Conservation (phyloP, 352 stramenopile genomes). For the Globisporangium paddicum region DNA sequence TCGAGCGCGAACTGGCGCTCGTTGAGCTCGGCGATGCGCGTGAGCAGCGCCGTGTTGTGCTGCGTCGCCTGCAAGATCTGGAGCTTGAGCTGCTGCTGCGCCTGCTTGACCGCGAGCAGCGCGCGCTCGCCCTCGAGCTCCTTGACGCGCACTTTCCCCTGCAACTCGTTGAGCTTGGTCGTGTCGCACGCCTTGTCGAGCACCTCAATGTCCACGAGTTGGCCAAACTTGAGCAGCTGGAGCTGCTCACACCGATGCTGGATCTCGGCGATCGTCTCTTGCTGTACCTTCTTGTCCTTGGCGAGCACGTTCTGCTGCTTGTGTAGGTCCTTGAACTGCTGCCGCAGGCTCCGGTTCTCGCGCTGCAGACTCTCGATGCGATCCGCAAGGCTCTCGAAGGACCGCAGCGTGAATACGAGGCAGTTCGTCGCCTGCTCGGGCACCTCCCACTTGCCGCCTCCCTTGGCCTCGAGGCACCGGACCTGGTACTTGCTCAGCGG, state of each 20-base stretch:
- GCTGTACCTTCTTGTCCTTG: constrained; percentile 75
- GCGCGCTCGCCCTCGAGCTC: constrained; percentile 69
- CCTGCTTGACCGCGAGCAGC: constrained; percentile 37
- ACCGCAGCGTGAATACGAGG: constrained; percentile 69
- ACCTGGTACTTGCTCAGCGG: constrained; percentile 74
- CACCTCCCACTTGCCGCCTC: constrained; percentile 27
- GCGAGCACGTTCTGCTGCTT: constrained; percentile 79
- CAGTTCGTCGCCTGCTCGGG: constrained; percentile 42
- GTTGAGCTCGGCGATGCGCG: constrained; percentile 70
- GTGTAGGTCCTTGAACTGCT: constrained; percentile 88
- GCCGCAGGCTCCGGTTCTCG: constrained; percentile 82
- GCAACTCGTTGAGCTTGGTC: constrained; percentile 58
- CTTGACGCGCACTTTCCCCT: constrained; percentile 64
- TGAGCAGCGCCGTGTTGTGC: constrained; percentile 81
- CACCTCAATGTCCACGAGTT: constrained; percentile 81
- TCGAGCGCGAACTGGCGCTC: constrained; percentile 81
- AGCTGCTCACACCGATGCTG: constrained; percentile 72
- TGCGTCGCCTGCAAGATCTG: constrained; percentile 77
- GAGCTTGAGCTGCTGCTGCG: constrained; percentile 58
- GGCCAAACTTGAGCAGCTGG: constrained; percentile 78
- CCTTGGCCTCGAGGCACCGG: constrained; percentile 36
- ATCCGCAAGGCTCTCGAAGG: constrained; percentile 54
- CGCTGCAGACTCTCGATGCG: constrained; percentile 78
- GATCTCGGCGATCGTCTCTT: constrained; percentile 59
- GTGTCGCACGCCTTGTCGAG: constrained; percentile 86